Evolutionary conservation across 805 yeast species (phyloP), one percentile per base, ranked within the genome.

Genomic region (Dipodascus geniculatus): DNA sequence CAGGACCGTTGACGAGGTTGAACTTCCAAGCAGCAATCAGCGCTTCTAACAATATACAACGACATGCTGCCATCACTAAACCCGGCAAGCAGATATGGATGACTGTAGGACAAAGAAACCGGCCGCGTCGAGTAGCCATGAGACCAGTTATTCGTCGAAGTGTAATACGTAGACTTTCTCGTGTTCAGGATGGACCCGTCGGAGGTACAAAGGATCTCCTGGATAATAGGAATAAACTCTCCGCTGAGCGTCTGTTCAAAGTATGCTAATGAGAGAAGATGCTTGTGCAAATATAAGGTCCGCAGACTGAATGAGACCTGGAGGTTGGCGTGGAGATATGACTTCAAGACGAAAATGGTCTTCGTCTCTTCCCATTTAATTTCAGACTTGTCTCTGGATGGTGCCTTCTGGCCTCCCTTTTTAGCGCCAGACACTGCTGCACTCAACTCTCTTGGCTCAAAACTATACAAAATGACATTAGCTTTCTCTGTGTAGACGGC

Each of bases 21-120:
- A 14, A 55, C 47, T 2, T 48, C 20, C 17, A 55, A 48, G 4
- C 35, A 22, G 14, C 24, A 14, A 4, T 14, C 22, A 8, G 48
- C 23, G 23, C 53, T 50, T 16, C 31, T 17, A 14, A 51, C 56
- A 16, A 20, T 22, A 23, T 42, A 51, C n/a, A 48, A 42, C 14
- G 54, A 33, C 49, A 55, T 23, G 9, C 50, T 51, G 6, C 49
- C 49, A 31, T 55, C 54, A 19, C 23, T 22, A 16, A 44, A 24
- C 3, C 55, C 56, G 16, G 50, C 48, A 14, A 54, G 33, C 38
- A 55, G 16, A 24, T 55, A 51, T 2, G 58, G 58, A 33, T 48
- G 22, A 3, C 17, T 48, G 23, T 55, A 55, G 3, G 57, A 44
- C 8, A 54, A 35, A 17, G 50, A 17, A 22, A 47, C 31, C 3